Percentiles rank a stretch among this genome's conserved stretches.
phyloP scores from a whole-genome alignment of 768 basidiomycete genomes.

The Serendipita sp. region DNA sequence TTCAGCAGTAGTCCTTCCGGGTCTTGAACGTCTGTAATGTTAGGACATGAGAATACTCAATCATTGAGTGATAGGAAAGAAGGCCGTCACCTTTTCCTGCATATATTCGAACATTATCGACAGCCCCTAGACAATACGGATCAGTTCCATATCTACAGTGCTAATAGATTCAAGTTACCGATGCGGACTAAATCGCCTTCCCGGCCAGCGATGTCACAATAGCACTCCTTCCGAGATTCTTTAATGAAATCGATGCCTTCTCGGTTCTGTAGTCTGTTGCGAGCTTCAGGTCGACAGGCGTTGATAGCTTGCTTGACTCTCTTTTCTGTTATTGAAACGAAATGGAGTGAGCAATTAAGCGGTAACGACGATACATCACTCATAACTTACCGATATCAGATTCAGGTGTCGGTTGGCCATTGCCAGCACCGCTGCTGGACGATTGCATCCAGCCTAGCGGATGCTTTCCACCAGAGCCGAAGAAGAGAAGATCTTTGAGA shows the following conservation, averaged over 20 bases:
- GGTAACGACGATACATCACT: not conserved
- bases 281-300: slow-evolving; percentile 54
- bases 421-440: not conserved
- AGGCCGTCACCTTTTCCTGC: slow-evolving; percentile 32
- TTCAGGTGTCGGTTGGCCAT: not conserved
- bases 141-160: too few relatives aligned
- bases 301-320: slow-evolving; percentile 31
- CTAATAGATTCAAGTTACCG: slow-evolving; percentile 22
- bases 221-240: slow-evolving; percentile 59
- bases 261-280: slow-evolving; percentile 41
- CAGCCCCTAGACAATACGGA: slow-evolving; percentile 28
- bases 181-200: slow-evolving; percentile 42
- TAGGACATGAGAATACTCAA: not conserved
- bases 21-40: slow-evolving; percentile 38
- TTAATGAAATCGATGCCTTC: slow-evolving; percentile 54
- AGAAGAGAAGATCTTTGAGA: not conserved
- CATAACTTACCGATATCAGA: not conserved
- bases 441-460: not conserved
- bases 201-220: slow-evolving; percentile 60
- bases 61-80: too few relatives aligned
- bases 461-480: not conserved
- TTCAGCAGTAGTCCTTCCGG: slow-evolving; percentile 15
- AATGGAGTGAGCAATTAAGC: not conserved
- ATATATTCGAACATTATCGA: slow-evolving; percentile 46
- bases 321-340: slow-evolving; percentile 7